Evolutionary conservation across 1,284 basidiomycete species (phyloP).

Genomic region (Cutaneotrichosporon sp.): DNA sequence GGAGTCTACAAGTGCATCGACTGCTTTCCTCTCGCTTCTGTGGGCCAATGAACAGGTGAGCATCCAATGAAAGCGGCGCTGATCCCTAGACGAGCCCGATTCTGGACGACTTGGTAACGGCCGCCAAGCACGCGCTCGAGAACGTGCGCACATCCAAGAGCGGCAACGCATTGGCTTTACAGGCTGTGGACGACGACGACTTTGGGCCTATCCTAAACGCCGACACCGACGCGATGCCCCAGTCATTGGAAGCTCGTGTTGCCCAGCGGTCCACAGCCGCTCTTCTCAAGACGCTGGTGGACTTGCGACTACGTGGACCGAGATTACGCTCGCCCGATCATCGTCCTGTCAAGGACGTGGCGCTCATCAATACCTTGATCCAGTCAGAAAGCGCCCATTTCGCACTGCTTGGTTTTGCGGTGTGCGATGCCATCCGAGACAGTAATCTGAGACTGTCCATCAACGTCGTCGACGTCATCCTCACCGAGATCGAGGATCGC

Average conservation of each 20-base stretch:
- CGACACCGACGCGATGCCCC: constrained; percentile 35
- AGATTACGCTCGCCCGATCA: constrained; percentile 53
- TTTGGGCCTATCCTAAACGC: constrained; percentile 59
- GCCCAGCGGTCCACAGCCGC: constrained; percentile 25
- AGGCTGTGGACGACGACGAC: constrained; percentile 56
- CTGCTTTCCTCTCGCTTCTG: constrained; percentile 32
- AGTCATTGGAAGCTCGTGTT: constrained; percentile 34
- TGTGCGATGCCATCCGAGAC: constrained; percentile 57
- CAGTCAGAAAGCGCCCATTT: constrained; percentile 56
- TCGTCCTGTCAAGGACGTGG: constrained; percentile 60
- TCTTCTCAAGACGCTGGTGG: constrained; percentile 28
- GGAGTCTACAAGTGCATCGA: neutral
- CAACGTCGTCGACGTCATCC: constrained; percentile 55
- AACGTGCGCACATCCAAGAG: neutral
- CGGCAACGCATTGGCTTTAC: neutral
- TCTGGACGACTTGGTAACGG: constrained; percentile 12
- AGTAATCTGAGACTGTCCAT: constrained; percentile 57
- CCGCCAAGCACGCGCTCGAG: constrained; percentile 14
- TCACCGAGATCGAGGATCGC: constrained; percentile 57
- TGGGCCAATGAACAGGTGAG: constrained; percentile 63
- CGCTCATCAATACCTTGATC: constrained; percentile 59
- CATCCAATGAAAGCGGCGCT: constrained; percentile 6
- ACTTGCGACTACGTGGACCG: constrained; percentile 53
- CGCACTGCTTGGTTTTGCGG: constrained; percentile 56
- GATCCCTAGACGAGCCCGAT: constrained; percentile 6